Evolutionary conservation across 192 early-diverging fungal species (phyloP).

Genomic region (Rhizophagus clarus): DNA sequence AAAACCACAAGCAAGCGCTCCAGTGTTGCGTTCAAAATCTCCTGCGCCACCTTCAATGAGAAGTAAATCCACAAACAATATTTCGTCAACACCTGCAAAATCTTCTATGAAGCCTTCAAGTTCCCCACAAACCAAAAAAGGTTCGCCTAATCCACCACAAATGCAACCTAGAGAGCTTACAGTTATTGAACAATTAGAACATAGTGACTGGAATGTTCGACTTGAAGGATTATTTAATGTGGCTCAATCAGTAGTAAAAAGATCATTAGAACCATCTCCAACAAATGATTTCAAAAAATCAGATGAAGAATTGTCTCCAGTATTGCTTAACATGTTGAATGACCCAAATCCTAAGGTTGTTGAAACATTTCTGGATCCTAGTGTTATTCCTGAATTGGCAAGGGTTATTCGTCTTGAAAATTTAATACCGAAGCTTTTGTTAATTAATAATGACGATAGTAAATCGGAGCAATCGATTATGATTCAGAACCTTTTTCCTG

Average conservation of each 20-base stretch:
- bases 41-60: constrained; percentile 10
- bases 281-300: constrained; percentile 17
- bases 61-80: not conserved
- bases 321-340: constrained; percentile 13
- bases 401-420: constrained; percentile 13
- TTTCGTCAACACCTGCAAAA: not conserved
- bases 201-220: constrained; percentile 3
- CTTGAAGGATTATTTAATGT: constrained; percentile 13
- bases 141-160: not conserved
- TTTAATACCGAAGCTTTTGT: constrained; percentile 10
- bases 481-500: not conserved
- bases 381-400: constrained; percentile 9
- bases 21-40: constrained; percentile 20
- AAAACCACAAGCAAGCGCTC: not conserved
- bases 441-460: constrained; percentile 8
- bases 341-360: constrained; percentile 22
- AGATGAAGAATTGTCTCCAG: constrained; percentile 20
- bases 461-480: constrained; percentile 5
- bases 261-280: not conserved
- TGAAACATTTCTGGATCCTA: not conserved
- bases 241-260: constrained; percentile 1
- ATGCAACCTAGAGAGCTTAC: not conserved
- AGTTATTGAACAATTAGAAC: constrained; percentile 26
- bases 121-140: not conserved
- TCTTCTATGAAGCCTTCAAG: not conserved